Percentiles rank a stretch among this genome's conserved stretches.
Conservation (phyloP, 1,139 yeast genomes). For the Pneumocystis sp. region DNA sequence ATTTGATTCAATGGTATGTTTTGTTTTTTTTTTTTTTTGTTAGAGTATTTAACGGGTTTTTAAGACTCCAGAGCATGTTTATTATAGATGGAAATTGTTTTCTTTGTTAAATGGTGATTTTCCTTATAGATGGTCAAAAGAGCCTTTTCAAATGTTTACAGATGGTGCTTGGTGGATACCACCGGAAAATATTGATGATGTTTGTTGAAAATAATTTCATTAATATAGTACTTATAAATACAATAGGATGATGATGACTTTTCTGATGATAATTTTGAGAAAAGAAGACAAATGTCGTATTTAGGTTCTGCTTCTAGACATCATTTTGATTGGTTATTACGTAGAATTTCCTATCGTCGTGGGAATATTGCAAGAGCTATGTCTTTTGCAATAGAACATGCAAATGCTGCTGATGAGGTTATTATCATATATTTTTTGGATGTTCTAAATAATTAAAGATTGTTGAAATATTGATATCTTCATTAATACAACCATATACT, state of each 20-base stretch:
- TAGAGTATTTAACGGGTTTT: background rate
- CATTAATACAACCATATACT: conserved; percentile 14
- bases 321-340: conserved; percentile 1
- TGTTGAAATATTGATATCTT: conserved; percentile 16
- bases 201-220: background rate
- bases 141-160: conserved; percentile 4
- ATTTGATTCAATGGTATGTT: background rate
- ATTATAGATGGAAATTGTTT: conserved; percentile 3
- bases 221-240: background rate
- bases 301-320: background rate
- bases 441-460: conserved; percentile 8
- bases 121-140: background rate
- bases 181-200: background rate
- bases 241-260: background rate
- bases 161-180: conserved; percentile 4
- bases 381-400: conserved; percentile 22
- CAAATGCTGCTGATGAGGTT: conserved; percentile 17
- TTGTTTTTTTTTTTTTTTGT: background rate
- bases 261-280: background rate
- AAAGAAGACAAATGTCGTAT: background rate
- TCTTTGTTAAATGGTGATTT: conserved; percentile 2
- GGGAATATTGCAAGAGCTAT: conserved; percentile 22
- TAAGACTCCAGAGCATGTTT: conserved; percentile 3
- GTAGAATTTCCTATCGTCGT: conserved; percentile 9
- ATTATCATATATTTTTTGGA: background rate